Base-by-base conservation (phyloP, 1,139 yeast genomes). In the Entelexis sorbosivorans region DNA sequence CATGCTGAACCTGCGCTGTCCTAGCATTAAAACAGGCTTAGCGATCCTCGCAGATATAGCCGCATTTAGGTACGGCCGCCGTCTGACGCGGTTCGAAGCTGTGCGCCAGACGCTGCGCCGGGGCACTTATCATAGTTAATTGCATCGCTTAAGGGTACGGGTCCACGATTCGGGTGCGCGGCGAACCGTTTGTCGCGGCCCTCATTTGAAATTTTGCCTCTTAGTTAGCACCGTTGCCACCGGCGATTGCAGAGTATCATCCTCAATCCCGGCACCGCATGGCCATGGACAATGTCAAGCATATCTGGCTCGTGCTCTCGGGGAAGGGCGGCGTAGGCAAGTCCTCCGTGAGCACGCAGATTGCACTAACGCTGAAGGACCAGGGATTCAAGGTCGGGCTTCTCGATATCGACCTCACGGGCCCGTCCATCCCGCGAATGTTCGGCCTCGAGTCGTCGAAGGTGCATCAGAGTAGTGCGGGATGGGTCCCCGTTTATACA, bases 341-440 rank as follows among this genome's bases (percentile, higher is more conserved):
- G 64, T 86, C 96, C 6, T 87, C 96, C 0, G 89, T 91, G 1
- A 89, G 98, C 0, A 84, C 96, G 0, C 98, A 93, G 64, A 73
- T 89, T 1, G 97, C 96, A 0, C 71, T 91, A 22, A 74, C 91
- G 0, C 71, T 93, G 35, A 87, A 79, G 7, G 69, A 74, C 32
- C 71, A 77, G 63, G 94, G 95, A 1, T 78, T 67, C 61, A 81
- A 77, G 61, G 96, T 91, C 14, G 99, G 98, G 1, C 95, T 91
- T 0, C 69, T 93, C 38, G 99, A 91, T 64, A 88, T 91, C 24
- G 99, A 91, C 69, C 71, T 93, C 48, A 93, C 98, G 0, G 99
- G 99, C 0, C 99, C 99, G 0, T 88, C 97, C 1, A 71, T 89
- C 47, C 98, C 99, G 1, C 73, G 98, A 49, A 88, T 93, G 95